phyloP scores from a whole-genome alignment of 345 rosid genomes.

The Brassica nigra region DNA sequence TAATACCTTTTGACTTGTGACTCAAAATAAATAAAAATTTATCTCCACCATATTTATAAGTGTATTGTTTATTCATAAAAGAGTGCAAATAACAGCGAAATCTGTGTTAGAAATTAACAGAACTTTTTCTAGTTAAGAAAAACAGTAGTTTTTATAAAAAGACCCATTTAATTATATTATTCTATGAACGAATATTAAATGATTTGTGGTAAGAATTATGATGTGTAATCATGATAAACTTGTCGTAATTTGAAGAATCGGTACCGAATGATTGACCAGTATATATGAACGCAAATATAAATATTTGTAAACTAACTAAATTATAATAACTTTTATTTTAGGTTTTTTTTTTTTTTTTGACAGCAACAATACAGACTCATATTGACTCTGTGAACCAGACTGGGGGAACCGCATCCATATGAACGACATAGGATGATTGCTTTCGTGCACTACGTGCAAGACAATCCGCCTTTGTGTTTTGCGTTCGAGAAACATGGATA shows the following conservation, averaged over 20 bases:
- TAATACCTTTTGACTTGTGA: not conserved
- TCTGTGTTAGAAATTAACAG: not conserved
- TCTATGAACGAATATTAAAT: not conserved
- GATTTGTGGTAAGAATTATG: not conserved
- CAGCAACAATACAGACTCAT: too few relatives aligned
- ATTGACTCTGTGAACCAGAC: too few relatives aligned
- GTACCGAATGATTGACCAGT: not conserved
- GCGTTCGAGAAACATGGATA: too few relatives aligned
- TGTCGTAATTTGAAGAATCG: not conserved
- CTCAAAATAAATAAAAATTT: not conserved
- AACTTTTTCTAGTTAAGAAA: not conserved
- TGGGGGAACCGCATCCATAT: too few relatives aligned
- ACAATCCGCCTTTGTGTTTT: too few relatives aligned
- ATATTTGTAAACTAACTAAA: not conserved
- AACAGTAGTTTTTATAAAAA: not conserved
- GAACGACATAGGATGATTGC: too few relatives aligned
- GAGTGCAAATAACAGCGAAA: not conserved
- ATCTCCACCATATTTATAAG: not conserved
- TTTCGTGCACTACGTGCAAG: too few relatives aligned
- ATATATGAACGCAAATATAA: too few relatives aligned
- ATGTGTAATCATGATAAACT: not conserved
- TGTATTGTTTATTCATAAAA: not conserved
- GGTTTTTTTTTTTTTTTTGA: too few relatives aligned
- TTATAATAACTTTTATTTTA: too few relatives aligned
- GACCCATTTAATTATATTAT: not conserved